Percentiles rank a stretch among this genome's conserved stretches.
phyloP scores from a whole-genome alignment of 139 green algal genomes.

The Chlorella sorokiniana region DNA sequence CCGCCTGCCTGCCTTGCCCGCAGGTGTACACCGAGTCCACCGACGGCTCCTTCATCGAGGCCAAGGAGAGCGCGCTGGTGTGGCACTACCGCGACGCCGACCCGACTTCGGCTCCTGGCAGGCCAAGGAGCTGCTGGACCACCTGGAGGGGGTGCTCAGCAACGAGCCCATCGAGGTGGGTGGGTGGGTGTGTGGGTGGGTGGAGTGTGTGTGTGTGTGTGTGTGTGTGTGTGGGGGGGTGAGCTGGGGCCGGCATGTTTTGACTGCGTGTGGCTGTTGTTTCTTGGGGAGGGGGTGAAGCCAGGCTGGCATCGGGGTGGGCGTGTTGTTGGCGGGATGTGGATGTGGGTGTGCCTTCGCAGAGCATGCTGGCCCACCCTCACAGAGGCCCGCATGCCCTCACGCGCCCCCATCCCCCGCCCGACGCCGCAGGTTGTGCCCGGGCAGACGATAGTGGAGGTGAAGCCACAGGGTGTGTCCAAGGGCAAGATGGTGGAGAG shows the following conservation, averaged over 20 bases:
- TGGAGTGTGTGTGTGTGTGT: background rate
- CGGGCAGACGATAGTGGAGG: conserved; percentile 87
- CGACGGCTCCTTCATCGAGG: conserved; percentile 92
- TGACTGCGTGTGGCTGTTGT: no score
- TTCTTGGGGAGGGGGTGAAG: no score
- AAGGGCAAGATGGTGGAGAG: conserved; percentile 84
- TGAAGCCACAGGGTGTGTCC: conserved; percentile 85
- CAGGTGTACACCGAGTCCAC: conserved; percentile 91
- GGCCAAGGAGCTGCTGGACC: conserved; percentile 98
- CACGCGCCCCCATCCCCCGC: background rate
- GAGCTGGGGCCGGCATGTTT: background rate
- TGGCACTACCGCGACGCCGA: conserved; percentile 97
- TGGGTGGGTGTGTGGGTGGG: background rate
- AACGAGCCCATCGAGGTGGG: conserved; percentile 89
- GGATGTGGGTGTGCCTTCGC: no score
- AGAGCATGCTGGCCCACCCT: no score
- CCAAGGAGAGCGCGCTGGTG: conserved; percentile 89
- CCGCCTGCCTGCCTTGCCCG: background rate
- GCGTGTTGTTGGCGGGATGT: no score
- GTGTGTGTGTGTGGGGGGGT: background rate
- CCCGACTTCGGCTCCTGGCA: conserved; percentile 96
- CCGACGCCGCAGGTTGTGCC: conserved; percentile 48
- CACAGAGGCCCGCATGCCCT: background rate
- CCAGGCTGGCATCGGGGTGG: no score
- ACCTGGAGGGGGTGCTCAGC: conserved; percentile 93